Evolutionary conservation across 306 rosid species (phyloP).

Genomic region (Gastrolobium bilobum): DNA sequence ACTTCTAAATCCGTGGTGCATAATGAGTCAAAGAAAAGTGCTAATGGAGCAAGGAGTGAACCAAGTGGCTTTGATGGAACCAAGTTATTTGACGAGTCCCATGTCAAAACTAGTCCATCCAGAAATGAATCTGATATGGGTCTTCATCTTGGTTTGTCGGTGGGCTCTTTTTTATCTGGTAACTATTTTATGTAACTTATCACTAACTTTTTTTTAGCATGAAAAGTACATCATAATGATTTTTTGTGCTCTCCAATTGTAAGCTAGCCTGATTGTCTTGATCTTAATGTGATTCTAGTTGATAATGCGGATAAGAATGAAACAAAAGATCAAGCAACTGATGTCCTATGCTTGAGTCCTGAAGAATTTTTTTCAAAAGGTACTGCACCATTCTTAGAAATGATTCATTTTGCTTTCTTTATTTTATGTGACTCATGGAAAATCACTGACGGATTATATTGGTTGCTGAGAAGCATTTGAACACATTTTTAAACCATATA

Average conservation of each 20-base stretch:
- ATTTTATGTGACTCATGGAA: constrained; percentile 35
- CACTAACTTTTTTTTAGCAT: constrained; percentile 10
- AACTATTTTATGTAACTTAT: constrained; percentile 35
- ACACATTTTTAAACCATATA: constrained; percentile 35
- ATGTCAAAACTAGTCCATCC: constrained; percentile 50
- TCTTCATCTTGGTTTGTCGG: constrained; percentile 79
- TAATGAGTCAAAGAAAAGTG: constrained; percentile 54
- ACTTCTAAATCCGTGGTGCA: constrained; percentile 59
- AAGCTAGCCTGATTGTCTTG: constrained; percentile 46
- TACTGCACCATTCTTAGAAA: constrained; percentile 49
- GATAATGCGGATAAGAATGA: constrained; percentile 54
- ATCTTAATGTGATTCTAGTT: constrained; percentile 62
- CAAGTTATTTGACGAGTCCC: constrained; percentile 56
- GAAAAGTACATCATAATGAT: constrained; percentile 36
- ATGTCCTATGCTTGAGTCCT: constrained; percentile 49
- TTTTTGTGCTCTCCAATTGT: constrained; percentile 17
- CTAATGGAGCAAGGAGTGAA: constrained; percentile 57
- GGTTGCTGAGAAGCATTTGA: constrained; percentile 33
- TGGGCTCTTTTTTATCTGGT: constrained; percentile 77
- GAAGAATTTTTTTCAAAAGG: constrained; percentile 58
- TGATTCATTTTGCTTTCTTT: constrained; percentile 37
- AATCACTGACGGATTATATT: constrained; percentile 34
- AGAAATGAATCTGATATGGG: constrained; percentile 69
- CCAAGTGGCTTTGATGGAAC: constrained; percentile 53
- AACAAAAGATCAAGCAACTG: constrained; percentile 56